Percentiles rank a stretch among this genome's conserved stretches.
Evolutionary conservation across 2,329 filamentous ascomycete genomes (phyloP).

Genomic region (Pseudogymnoascus sp.): DNA sequence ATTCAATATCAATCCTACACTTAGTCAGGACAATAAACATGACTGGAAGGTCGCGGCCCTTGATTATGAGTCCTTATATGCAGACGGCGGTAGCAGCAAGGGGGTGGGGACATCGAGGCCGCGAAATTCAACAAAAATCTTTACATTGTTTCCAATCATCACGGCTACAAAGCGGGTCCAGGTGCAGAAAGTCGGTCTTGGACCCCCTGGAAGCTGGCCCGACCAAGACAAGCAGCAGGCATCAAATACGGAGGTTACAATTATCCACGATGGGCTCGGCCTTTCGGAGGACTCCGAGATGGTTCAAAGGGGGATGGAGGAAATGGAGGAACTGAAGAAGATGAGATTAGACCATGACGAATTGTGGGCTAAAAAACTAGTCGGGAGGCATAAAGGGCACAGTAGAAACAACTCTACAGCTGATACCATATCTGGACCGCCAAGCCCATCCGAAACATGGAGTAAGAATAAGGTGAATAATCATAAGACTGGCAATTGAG

Average conservation of each 20-base stretch:
- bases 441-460: background rate
- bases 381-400: background rate
- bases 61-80: background rate
- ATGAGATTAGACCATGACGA: background rate
- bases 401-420: background rate
- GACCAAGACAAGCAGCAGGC: background rate
- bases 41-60: background rate
- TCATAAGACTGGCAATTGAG: background rate
- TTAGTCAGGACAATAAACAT: background rate
- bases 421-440: background rate
- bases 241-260: background rate
- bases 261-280: background rate
- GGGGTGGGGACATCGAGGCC: too few species aligned
- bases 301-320: background rate
- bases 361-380: background rate
- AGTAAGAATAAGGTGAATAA: background rate
- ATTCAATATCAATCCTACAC: background rate
- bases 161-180: background rate
- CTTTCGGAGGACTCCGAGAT: background rate
- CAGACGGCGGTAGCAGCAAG: background rate
- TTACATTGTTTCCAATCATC: background rate
- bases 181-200: background rate
- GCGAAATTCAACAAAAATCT: background rate
- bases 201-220: background rate
- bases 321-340: background rate